Evolutionary conservation across 2,329 filamentous ascomycete genomes (phyloP), one percentile per base, ranked within the genome.

Genomic region (Dothideomycetidae sp.): DNA sequence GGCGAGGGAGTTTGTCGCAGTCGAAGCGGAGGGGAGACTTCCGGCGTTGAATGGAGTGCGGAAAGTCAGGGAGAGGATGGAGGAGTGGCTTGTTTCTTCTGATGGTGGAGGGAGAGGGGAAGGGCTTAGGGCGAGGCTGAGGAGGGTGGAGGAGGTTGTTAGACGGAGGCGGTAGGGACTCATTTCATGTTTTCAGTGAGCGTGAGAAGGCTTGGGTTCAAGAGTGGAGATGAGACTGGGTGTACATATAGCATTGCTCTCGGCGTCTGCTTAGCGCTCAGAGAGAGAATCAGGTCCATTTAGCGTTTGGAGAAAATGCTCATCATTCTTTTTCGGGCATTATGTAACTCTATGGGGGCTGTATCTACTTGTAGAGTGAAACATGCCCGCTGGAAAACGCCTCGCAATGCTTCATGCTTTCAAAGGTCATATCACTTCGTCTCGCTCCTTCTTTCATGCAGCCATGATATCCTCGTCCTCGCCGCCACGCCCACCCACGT

Each of bases 11-110:
- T 16, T 12, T 11, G 58, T 72, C n/a, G 70, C 70, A 7, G 62
- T 53, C 1, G 85, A 86, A 56, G 75, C 76, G 17, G 73, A 66
- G 1, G 59, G 55, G n/a, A 70, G 60, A 47, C 68, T 94, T 69
- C 88, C 88, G 0, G 70, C 88, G 3, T 55, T 81, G 41, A 74
- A 66, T 52, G 73, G 78, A 1, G 74, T 94, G 74, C 71, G 66
- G 48, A 55, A 53, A 17, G 65, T 81, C 10, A 68, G 88, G 44
- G 75, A 81, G 61, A 67, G 67, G 52, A 93, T 96, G 85, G 86
- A 94, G 63, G 52, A 40, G 2, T 93, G 83, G 79, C 61, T 96
- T 39, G 77, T 80, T 59, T 7, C 7, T 26, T 7, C 21, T 7
- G 21, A 26, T 7, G 21, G 21, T 7, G 21, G 21, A 26, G 21